A percentile compares a stretch with the other conserved stretches of the same genome.
These are phyloP conservation scores for Solanum clarkiae DNA, from an alignment of 257 asterid genomes.

Conservation along the genomic window DNA sequence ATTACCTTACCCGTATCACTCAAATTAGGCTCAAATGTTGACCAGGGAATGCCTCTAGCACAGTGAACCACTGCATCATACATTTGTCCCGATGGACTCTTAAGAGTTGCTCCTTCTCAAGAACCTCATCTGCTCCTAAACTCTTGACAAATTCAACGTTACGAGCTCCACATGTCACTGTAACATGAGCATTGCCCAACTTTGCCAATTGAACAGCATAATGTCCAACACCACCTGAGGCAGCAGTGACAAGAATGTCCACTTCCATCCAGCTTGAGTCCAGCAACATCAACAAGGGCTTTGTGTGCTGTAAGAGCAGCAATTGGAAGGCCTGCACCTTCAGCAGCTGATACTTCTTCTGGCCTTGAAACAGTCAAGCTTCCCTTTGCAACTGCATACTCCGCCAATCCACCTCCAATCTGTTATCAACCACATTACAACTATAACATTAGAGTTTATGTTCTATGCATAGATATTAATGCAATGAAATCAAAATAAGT, in stretches of 20 bases:
- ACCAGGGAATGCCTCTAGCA: slow-evolving; percentile 40
- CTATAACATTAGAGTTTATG: not conserved
- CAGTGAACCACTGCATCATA: slow-evolving; percentile 60
- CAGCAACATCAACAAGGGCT: slow-evolving; percentile 42
- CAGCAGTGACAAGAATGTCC: slow-evolving; percentile 52
- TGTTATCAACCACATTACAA: not conserved
- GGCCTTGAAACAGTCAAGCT: slow-evolving; percentile 34
- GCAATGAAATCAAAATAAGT: not conserved
- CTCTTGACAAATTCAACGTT: slow-evolving; percentile 39
- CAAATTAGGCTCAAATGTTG: slow-evolving; percentile 40
- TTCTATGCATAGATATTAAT: not conserved
- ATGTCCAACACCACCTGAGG: slow-evolving; percentile 64
- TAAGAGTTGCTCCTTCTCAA: slow-evolving; percentile 55
- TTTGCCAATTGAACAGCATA: slow-evolving; percentile 68
- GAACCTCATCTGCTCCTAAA: slow-evolving; percentile 67
- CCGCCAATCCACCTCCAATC: slow-evolving; percentile 44
- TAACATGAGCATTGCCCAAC: slow-evolving; percentile 48
- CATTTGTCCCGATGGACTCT: slow-evolving; percentile 53
- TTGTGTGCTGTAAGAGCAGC: slow-evolving; percentile 50
- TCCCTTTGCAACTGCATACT: slow-evolving; percentile 40
- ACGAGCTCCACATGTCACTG: slow-evolving; percentile 63
- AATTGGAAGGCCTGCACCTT: slow-evolving; percentile 41
- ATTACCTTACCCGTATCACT: slow-evolving; percentile 36
- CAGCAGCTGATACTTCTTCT: slow-evolving; percentile 50
- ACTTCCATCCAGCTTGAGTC: slow-evolving; percentile 35